Percentiles rank a stretch among this genome's conserved stretches.
These are phyloP conservation scores for Ajuga reptans DNA, from an alignment of 305 asterid species.

Conservation along the genomic window DNA sequence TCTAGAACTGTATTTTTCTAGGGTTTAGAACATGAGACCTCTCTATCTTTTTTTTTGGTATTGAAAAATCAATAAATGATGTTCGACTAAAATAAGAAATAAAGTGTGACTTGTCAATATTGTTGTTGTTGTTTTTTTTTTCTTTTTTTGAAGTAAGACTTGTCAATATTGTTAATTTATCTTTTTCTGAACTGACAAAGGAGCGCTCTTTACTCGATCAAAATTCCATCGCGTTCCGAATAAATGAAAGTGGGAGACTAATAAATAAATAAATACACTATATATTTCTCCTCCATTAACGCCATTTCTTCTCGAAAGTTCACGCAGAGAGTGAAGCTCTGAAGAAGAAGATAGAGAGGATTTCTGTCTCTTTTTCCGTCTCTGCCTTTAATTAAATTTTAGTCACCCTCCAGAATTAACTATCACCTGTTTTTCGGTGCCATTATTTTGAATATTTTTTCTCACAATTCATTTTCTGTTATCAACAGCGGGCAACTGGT, in stretches of 20 bases:
- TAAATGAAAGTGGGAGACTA: background rate
- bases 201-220: background rate
- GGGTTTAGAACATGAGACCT: too few species aligned
- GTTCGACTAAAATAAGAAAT: too few species aligned
- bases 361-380: slow-evolving; percentile 15
- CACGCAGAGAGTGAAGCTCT: slow-evolving; percentile 17
- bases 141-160: too few species aligned
- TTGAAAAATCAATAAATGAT: too few species aligned
- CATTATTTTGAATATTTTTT: background rate
- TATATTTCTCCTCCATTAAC: slow-evolving; percentile 2
- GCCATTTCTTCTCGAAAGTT: slow-evolving; percentile 21
- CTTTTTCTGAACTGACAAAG: background rate
- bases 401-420: background rate
- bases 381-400: background rate
- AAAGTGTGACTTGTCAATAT: too few species aligned
- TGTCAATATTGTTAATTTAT: background rate
- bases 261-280: background rate
- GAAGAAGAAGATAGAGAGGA: background rate
- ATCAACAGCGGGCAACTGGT: slow-evolving; percentile 26
- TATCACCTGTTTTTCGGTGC: background rate
- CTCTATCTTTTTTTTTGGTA: too few species aligned
- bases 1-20: too few species aligned
- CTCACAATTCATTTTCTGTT: background rate
- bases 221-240: background rate
- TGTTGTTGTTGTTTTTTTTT: too few species aligned